Conservation (phyloP, 345 rosid genomes). For the Arabis hirsuta region DNA sequence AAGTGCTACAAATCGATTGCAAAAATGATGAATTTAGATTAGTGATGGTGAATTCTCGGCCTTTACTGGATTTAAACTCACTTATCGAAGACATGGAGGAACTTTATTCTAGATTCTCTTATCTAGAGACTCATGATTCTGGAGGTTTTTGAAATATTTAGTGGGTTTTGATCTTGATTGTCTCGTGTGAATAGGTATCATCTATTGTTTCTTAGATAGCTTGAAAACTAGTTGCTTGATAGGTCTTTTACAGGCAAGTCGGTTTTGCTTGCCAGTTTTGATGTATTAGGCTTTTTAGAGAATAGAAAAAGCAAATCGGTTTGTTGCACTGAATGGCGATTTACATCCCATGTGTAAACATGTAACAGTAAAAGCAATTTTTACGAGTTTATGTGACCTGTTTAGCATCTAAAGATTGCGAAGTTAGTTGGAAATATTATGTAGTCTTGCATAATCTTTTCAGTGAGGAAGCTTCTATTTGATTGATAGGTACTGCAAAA, state of each 20-base stretch:
- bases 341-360: not conserved
- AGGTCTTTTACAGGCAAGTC: not conserved
- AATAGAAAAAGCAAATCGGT: not conserved
- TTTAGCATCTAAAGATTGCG: not conserved
- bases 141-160: slow-evolving; percentile 6
- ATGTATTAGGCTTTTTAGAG: not conserved
- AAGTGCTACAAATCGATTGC: not conserved
- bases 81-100: not conserved
- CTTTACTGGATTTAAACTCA: no score
- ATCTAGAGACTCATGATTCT: slow-evolving; percentile 9
- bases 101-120: not conserved
- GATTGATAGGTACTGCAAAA: slow-evolving; percentile 76
- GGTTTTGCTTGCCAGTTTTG: not conserved
- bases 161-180: slow-evolving; percentile 6
- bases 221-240: not conserved
- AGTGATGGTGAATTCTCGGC: slow-evolving; percentile 1
- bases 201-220: not conserved
- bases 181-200: slow-evolving; percentile 10
- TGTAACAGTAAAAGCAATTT: not conserved
- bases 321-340: not conserved
- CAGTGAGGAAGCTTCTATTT: slow-evolving; percentile 25
- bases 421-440: not conserved
- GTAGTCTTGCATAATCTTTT: not conserved
- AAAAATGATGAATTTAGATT: not conserved
- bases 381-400: not conserved